Percentiles rank a stretch among this genome's conserved stretches.
These are phyloP conservation scores for Dendrostoma leiphaemia DNA, from an alignment of 2,329 filamentous ascomycete species.

Conservation along the genomic window DNA sequence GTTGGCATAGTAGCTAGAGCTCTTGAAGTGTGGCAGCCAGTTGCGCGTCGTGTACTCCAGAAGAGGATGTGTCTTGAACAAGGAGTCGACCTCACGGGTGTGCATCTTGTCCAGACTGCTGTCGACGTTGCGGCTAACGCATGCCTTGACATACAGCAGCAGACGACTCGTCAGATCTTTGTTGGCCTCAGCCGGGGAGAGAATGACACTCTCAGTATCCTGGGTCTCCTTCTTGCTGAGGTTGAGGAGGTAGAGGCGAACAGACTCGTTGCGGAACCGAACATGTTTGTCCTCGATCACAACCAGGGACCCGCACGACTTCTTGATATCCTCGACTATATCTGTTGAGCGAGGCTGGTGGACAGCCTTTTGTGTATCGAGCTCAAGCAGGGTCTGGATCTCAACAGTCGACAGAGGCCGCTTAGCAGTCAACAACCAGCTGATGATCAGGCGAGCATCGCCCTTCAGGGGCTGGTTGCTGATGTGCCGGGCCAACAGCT, in stretches of 20 bases:
- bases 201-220: slow-evolving; percentile 17
- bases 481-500: slow-evolving; percentile 15
- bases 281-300: slow-evolving; percentile 20
- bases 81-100: slow-evolving; percentile 10
- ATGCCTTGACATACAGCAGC: slow-evolving; percentile 19
- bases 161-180: slow-evolving; percentile 18
- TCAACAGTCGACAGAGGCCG: slow-evolving; percentile 19
- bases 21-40: slow-evolving; percentile 19
- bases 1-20: slow-evolving; percentile 13
- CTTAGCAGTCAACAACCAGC: slow-evolving; percentile 19
- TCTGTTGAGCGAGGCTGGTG: slow-evolving; percentile 20
- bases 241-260: slow-evolving; percentile 20
- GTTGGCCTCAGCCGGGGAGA: slow-evolving; percentile 17
- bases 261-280: slow-evolving; percentile 20
- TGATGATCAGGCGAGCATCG: slow-evolving; percentile 19
- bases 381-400: slow-evolving; percentile 21
- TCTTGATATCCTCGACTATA: slow-evolving; percentile 20
- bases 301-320: slow-evolving; percentile 18
- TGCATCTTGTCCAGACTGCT: slow-evolving; percentile 17
- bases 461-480: slow-evolving; percentile 11
- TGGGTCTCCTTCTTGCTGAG: slow-evolving; percentile 19
- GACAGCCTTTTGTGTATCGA: slow-evolving; percentile 12
- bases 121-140: slow-evolving; percentile 17
- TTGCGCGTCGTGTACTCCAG: slow-evolving; percentile 18
- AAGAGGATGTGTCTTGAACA: slow-evolving; percentile 17